A percentile compares a stretch with the other conserved stretches of the same genome.
Evolutionary conservation across 108 stramenopile genomes (phyloP).

Genomic region (Cyclotella sp.): DNA sequence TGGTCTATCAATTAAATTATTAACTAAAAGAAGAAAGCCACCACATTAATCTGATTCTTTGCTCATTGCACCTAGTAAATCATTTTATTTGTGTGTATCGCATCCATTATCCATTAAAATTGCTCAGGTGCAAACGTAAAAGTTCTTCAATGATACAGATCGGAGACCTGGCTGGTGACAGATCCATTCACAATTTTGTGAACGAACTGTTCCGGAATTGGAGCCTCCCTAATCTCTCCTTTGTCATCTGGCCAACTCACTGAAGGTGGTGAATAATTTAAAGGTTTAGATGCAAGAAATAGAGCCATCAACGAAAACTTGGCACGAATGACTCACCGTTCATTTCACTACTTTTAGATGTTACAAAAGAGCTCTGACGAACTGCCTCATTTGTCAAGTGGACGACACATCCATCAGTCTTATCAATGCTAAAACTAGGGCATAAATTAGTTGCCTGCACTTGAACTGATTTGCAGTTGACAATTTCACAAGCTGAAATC

Average conservation of each 20-base stretch:
- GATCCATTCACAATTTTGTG: constrained; percentile 77
- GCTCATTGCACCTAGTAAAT: too few species aligned
- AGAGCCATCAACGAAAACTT: background rate
- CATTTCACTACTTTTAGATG: constrained; percentile 95
- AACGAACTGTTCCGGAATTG: constrained; percentile 98
- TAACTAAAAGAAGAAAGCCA: too few species aligned
- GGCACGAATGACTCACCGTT: constrained; percentile 60
- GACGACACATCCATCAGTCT: constrained; percentile 93
- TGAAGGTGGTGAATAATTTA: background rate
- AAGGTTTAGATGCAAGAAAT: background rate
- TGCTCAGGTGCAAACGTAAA: background rate
- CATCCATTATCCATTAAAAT: background rate
- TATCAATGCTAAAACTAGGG: constrained; percentile 95
- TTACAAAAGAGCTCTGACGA: constrained; percentile 75
- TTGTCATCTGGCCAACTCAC: constrained; percentile 88
- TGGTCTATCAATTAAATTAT: too few species aligned
- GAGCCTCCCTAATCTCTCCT: constrained; percentile 91
- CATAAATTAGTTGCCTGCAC: constrained; percentile 86
- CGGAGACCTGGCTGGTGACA: constrained; percentile 85
- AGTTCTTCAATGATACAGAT: constrained; percentile 82
- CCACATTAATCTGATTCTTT: too few species aligned
- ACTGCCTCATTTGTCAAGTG: constrained; percentile 85
- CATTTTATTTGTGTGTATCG: too few species aligned
- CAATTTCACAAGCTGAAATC: constrained; percentile 91
- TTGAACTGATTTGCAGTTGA: constrained; percentile 93